A percentile compares a stretch with the other conserved stretches of the same genome.
Conservation (phyloP, 192 early-diverging fungal genomes). For the Lunasporangiospora selenospora region DNA sequence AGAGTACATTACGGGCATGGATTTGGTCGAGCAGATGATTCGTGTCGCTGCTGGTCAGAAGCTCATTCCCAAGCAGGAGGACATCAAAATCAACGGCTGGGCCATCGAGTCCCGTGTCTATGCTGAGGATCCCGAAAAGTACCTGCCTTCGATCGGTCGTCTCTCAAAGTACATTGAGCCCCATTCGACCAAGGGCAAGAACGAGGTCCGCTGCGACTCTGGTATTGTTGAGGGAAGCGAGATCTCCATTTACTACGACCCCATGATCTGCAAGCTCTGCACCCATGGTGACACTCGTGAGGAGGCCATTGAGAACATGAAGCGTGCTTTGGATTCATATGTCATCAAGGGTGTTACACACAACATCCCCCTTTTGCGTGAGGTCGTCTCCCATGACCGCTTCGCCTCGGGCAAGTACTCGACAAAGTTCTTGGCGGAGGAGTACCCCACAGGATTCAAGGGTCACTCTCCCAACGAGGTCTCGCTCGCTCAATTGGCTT, state of each 20-base stretch:
- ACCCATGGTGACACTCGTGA: constrained; percentile 81
- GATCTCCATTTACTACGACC: constrained; percentile 96
- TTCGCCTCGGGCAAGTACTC: constrained; percentile 80
- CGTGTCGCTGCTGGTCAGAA: constrained; percentile 84
- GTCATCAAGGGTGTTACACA: constrained; percentile 96
- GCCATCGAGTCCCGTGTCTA: constrained; percentile 96
- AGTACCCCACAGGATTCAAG: constrained; percentile 90
- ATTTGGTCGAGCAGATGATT: constrained; percentile 97
- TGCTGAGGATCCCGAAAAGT: constrained; percentile 94
- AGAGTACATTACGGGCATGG: constrained; percentile 82
- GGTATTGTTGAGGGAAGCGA: constrained; percentile 92
- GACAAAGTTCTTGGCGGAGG: constrained; percentile 87
- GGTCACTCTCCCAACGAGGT: constrained; percentile 66
- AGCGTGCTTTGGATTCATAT: constrained; percentile 85
- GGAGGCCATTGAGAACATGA: constrained; percentile 81
- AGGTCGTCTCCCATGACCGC: constrained; percentile 76
- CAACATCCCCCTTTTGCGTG: constrained; percentile 92
- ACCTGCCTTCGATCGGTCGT: constrained; percentile 91
- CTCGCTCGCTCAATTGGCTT: constrained; percentile 65
- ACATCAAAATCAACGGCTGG: constrained; percentile 87
- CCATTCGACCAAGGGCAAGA: constrained; percentile 38
- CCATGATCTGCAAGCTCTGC: constrained; percentile 93
- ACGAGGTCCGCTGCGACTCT: constrained; percentile 89
- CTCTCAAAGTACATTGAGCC: constrained; percentile 90
- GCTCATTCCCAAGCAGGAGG: constrained; percentile 74